These are phyloP conservation scores for Telfairia occidentalis DNA, from an alignment of 331 rosid species.

Conservation along the genomic window DNA sequence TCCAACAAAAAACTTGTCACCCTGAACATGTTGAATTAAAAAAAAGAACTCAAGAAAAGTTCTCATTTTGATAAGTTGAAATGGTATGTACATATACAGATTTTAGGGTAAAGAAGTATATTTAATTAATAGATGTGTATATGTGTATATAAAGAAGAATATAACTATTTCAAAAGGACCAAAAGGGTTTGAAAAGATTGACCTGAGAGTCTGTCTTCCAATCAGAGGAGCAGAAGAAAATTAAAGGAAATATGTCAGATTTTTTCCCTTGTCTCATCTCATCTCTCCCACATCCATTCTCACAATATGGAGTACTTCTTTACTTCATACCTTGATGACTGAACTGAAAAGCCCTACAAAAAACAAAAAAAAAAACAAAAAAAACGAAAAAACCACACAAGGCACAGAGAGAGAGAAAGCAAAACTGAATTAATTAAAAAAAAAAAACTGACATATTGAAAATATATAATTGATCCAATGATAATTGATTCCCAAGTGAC, in stretches of 20 bases:
- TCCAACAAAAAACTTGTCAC: too few relatives aligned
- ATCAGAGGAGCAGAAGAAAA: neutral
- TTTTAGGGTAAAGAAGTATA: neutral
- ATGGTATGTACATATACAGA: neutral
- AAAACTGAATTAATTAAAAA: neutral
- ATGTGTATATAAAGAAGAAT: neutral
- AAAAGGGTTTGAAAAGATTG: slow-evolving; percentile 11
- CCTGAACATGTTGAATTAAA: too few relatives aligned
- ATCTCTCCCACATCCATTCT: neutral
- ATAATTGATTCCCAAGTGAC: neutral
- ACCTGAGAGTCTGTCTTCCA: slow-evolving; percentile 8
- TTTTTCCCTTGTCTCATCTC: slow-evolving; percentile 13
- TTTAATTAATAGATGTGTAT: neutral
- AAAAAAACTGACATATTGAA: neutral
- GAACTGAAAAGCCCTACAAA: neutral
- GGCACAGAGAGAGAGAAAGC: neutral
- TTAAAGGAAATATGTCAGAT: slow-evolving; percentile 11
- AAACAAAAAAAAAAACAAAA: neutral
- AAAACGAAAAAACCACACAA: neutral
- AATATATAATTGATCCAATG: neutral
- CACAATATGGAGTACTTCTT: neutral
- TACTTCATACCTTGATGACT: slow-evolving; percentile 8
- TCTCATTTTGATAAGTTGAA: neutral
- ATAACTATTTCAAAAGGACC: neutral
- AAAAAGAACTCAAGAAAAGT: neutral